Evolutionary conservation across 257 asterid genomes (phyloP).

Genomic region (Solanum peruvianum): DNA sequence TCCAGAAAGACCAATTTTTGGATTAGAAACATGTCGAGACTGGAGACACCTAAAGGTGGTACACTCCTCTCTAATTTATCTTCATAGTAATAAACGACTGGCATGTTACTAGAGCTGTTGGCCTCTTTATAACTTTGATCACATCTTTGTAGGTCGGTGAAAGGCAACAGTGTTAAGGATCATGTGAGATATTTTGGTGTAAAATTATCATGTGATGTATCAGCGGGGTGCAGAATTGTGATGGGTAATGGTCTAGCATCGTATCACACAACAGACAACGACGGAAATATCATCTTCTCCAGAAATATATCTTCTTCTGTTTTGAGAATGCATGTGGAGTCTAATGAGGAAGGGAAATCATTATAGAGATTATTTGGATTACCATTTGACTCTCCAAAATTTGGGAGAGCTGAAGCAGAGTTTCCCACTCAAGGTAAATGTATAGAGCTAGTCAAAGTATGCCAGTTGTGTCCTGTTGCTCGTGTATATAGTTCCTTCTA

Average conservation of each 20-base stretch:
- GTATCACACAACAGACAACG: conserved; percentile 29
- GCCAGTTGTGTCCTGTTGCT: not conserved
- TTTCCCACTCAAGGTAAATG: not conserved
- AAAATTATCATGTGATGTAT: conserved; percentile 53
- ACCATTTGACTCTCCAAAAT: not conserved
- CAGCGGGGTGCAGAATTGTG: conserved; percentile 52
- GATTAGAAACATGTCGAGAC: not conserved
- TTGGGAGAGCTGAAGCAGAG: not conserved
- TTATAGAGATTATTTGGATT: conserved; percentile 4
- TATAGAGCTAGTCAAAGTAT: not conserved
- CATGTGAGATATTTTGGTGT: conserved; percentile 69
- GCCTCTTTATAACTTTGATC: not conserved
- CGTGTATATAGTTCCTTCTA: not conserved
- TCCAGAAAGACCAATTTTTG: not conserved
- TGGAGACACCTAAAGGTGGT: not conserved
- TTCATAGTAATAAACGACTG: not conserved
- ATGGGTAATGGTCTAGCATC: conserved; percentile 40
- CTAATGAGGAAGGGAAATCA: not conserved
- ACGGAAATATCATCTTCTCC: conserved; percentile 57
- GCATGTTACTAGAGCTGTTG: not conserved
- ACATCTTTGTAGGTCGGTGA: conserved; percentile 57
- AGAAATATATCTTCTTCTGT: conserved; percentile 23
- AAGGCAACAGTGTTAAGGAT: conserved; percentile 79
- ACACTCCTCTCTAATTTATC: not conserved
- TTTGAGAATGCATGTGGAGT: conserved; percentile 22